Base-by-base conservation (phyloP, 192 early-diverging fungal species). In the Coemansia sp. region DNA sequence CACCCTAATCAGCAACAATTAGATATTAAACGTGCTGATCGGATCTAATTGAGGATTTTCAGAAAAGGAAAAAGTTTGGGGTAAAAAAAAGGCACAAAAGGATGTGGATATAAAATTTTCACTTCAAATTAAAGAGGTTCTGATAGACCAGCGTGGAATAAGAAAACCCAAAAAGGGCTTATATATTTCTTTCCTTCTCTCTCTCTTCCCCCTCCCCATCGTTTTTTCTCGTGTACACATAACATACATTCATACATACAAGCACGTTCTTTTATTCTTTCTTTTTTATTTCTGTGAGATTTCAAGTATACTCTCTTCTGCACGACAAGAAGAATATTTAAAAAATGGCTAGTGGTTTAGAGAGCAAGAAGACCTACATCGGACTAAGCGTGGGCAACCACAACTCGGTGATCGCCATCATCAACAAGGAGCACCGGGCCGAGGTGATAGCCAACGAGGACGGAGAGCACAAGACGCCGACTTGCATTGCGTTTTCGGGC, bases 381-480 rank as follows among this genome's bases (percentile, higher is more conserved):
- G 94, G 93, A 72, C 87, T 95, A 62, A 89, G 88, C 82, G 90
- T 94, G 85, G 94, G 94, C 76, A 92, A 88, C 61, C 84, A 89
- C 76, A 91, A 91, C 79, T 90, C 90, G 52, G 89, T 91, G 67
- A 92, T 95, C 76, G 90, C 91, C 62, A 90, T 92, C 73, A 86
- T 93, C 63, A 90, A 87, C 74, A 94, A 92, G 79, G 90, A 89
- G 65, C 66, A 70, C 56, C 66, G 73, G 39, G 75, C 91, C 40
- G 94, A 96, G 62, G 89, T 92, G 65, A 96, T 99, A 75, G 97
- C 97, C 71, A 98, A 99, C 86, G 94, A 95, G 83, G 97, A 99
- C 71, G 97, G 97, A 78, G 94, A 97, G 85, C 86, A 95, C 64
- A 93, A 93, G 81, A 97, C 95, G 72, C 93, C 97, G 42, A 89